Conservation (phyloP, 345 rosid species). For the Eucalyptus cloeziana region DNA sequence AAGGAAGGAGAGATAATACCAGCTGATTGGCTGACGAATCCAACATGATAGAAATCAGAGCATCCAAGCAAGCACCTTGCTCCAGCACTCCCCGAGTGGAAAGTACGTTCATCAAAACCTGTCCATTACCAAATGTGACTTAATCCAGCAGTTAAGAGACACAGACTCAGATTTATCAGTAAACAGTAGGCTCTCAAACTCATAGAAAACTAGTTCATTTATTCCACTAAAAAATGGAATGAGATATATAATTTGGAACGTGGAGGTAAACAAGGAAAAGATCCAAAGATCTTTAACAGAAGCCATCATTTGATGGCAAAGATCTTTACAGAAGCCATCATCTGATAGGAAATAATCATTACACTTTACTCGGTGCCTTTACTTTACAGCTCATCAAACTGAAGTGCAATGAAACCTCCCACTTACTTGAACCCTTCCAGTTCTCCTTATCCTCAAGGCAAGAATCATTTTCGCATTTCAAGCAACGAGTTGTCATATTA, state of each 20-base stretch:
- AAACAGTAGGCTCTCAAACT: not conserved
- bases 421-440: not conserved
- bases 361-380: not conserved
- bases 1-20: slow-evolving; percentile 22
- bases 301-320: not conserved
- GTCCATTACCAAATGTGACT: not conserved
- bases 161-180: not conserved
- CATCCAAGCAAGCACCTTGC: slow-evolving; percentile 93
- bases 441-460: not conserved
- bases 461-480: not conserved
- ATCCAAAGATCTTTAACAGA: not conserved
- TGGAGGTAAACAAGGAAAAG: not conserved
- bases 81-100: slow-evolving; percentile 71
- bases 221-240: not conserved
- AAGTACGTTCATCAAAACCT: slow-evolving; percentile 54
- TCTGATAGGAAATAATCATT: not conserved
- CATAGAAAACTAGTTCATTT: not conserved
- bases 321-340: not conserved
- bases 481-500: not conserved
- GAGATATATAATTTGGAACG: not conserved
- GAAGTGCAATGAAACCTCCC: not conserved
- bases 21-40: slow-evolving; percentile 90
- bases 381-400: not conserved
- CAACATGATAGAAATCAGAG: slow-evolving; percentile 68
- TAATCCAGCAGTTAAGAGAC: not conserved